Conservation (phyloP, 1,139 yeast genomes). For the Lodderomyces jiufengensis region DNA sequence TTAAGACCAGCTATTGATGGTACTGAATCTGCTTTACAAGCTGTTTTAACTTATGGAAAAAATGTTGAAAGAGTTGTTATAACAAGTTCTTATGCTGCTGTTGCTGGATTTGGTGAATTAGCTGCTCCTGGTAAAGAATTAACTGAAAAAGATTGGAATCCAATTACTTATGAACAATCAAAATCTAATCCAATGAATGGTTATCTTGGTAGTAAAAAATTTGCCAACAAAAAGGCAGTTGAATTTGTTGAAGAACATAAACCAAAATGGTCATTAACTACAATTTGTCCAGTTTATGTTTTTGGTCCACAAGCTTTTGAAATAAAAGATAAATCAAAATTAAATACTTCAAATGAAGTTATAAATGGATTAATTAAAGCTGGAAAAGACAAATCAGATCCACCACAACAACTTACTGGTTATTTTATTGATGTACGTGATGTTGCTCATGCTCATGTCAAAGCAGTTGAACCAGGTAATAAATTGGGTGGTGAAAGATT, state of each 20-base stretch:
- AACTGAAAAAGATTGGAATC: slow-evolving; percentile 38
- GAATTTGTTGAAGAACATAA: slow-evolving; percentile 34
- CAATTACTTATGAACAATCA: slow-evolving; percentile 29
- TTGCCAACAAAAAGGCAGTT: slow-evolving; percentile 48
- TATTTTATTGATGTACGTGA: slow-evolving; percentile 49
- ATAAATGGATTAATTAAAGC: slow-evolving; percentile 22
- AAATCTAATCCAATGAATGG: slow-evolving; percentile 19
- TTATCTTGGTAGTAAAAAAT: slow-evolving; percentile 30
- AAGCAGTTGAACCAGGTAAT: slow-evolving; percentile 26
- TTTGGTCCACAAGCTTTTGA: slow-evolving; percentile 43
- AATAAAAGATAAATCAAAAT: slow-evolving; percentile 16
- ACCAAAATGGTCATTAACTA: slow-evolving; percentile 24
- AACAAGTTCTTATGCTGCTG: slow-evolving; percentile 29
- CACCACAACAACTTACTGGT: slow-evolving; percentile 18
- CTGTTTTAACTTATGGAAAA: slow-evolving; percentile 21
- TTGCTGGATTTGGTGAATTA: slow-evolving; percentile 9
- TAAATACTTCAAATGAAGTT: slow-evolving; percentile 43
- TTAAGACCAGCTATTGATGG: slow-evolving; percentile 33
- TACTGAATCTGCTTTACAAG: slow-evolving; percentile 24
- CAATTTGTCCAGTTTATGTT: slow-evolving; percentile 31
- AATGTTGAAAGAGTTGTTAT: slow-evolving; percentile 24
- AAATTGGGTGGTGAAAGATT: slow-evolving; percentile 25
- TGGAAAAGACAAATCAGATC: slow-evolving; percentile 11
- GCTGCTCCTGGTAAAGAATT: slow-evolving; percentile 14
- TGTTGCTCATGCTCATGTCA: slow-evolving; percentile 47